phyloP scores from a whole-genome alignment of 2,329 filamentous ascomycete species.

The Macrophomina phaseolina region DNA sequence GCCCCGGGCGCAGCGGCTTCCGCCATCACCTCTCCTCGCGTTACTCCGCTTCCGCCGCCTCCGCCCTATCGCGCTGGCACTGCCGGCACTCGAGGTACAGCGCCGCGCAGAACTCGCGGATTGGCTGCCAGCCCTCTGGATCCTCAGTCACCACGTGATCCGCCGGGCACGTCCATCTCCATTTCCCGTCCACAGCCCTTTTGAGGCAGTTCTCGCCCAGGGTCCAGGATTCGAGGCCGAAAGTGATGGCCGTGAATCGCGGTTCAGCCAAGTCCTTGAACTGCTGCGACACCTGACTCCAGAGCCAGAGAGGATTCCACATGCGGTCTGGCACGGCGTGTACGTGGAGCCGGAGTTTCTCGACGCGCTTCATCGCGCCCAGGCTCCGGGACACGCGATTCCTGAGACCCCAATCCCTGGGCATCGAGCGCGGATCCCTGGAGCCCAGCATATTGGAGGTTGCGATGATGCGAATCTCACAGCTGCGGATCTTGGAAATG shows the following conservation, averaged over 20 bases:
- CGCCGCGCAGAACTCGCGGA: slow-evolving; percentile 29
- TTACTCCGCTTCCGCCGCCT: not conserved
- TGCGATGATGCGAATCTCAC: slow-evolving; percentile 39
- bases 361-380: slow-evolving; percentile 34
- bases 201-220: slow-evolving; percentile 43
- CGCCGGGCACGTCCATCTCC: slow-evolving; percentile 42
- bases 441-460: slow-evolving; percentile 45
- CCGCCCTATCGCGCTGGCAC: slow-evolving; percentile 20
- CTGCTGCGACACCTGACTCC: slow-evolving; percentile 43
- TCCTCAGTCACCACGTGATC: slow-evolving; percentile 37
- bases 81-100: slow-evolving; percentile 27
- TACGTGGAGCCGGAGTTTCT: slow-evolving; percentile 38
- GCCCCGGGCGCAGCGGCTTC: not conserved
- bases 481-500: slow-evolving; percentile 36
- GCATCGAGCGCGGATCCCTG: slow-evolving; percentile 43
- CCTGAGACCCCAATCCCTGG: slow-evolving; percentile 40
- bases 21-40: not conserved
- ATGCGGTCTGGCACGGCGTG: slow-evolving; percentile 45
- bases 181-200: slow-evolving; percentile 35
- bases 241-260: slow-evolving; percentile 39
- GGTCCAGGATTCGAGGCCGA: slow-evolving; percentile 43
- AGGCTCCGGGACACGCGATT: slow-evolving; percentile 31
- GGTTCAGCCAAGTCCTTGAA: slow-evolving; percentile 35
- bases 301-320: slow-evolving; percentile 43
- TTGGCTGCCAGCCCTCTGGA: slow-evolving; percentile 25